phyloP scores from a whole-genome alignment of 768 basidiomycete species.

The Tricholoma sp. region DNA sequence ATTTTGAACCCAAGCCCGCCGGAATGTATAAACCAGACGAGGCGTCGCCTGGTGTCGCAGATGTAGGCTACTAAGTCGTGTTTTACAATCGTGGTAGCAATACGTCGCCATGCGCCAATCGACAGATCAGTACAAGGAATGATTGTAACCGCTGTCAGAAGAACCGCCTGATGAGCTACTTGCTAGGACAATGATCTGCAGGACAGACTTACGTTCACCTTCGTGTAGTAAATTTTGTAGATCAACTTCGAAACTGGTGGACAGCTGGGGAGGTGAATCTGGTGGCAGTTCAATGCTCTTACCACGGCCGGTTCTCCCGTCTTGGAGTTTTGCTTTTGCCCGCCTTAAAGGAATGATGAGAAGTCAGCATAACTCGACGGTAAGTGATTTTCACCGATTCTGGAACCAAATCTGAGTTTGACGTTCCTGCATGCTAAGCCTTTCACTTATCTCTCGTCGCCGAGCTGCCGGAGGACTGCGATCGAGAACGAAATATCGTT shows the following conservation, averaged over 20 bases:
- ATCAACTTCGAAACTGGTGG: slow-evolving; percentile 51
- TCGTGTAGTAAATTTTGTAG: slow-evolving; percentile 71
- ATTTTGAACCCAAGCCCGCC: slow-evolving; percentile 77
- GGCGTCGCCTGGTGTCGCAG: slow-evolving; percentile 57
- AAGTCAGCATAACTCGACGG: not conserved
- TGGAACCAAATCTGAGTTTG: slow-evolving; percentile 92
- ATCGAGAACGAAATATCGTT: slow-evolving; percentile 63
- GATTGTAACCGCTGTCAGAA: slow-evolving; percentile 55
- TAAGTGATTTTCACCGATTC: slow-evolving; percentile 50
- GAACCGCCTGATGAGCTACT: not conserved
- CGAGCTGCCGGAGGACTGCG: slow-evolving; percentile 67
- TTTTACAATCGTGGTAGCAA: slow-evolving; percentile 47
- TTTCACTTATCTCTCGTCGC: slow-evolving; percentile 67
- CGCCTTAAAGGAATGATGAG: slow-evolving; percentile 40
- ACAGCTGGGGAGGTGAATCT: slow-evolving; percentile 46
- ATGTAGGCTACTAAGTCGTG: slow-evolving; percentile 75
- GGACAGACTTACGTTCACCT: slow-evolving; percentile 55
- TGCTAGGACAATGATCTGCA: not conserved
- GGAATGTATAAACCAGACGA: slow-evolving; percentile 79
- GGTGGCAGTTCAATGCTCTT: slow-evolving; percentile 34
- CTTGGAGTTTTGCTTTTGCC: slow-evolving; percentile 74
- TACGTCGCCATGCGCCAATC: slow-evolving; percentile 76
- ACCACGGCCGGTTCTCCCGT: slow-evolving; percentile 44
- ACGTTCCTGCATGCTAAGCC: slow-evolving; percentile 78
- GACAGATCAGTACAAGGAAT: slow-evolving; percentile 73